phyloP scores from a whole-genome alignment of 176 grass and related monocot species.

The Phoenix roebelenii region DNA sequence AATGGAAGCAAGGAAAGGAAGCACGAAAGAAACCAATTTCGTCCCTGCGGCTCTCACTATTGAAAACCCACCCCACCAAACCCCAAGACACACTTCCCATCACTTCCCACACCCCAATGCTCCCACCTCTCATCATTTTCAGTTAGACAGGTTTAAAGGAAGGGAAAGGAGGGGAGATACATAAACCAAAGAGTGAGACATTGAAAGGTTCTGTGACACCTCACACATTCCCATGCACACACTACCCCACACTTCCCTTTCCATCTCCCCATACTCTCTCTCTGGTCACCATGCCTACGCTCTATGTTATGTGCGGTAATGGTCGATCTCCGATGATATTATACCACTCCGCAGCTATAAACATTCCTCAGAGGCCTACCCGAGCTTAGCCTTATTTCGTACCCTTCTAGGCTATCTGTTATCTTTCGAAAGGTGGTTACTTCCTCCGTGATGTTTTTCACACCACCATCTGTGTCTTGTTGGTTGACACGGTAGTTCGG shows the following conservation, averaged over 20 bases:
- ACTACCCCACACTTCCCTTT: constrained; percentile 24
- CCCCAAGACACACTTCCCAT: constrained; percentile 28
- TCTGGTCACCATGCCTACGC: background rate
- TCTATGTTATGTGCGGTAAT: background rate
- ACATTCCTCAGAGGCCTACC: too few species aligned
- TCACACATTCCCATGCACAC: constrained; percentile 73
- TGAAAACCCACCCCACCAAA: constrained; percentile 23
- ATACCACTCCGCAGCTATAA: too few species aligned
- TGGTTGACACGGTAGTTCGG: constrained; percentile 30
- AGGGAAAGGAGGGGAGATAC: background rate
- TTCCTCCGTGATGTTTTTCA: background rate
- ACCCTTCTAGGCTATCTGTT: too few species aligned
- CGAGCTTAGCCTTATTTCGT: too few species aligned
- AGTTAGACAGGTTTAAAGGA: constrained; percentile 34
- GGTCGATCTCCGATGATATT: background rate
- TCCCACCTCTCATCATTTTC: constrained; percentile 42
- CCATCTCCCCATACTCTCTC: background rate
- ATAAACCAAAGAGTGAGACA: background rate
- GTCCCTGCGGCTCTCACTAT: background rate
- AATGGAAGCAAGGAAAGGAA: background rate
- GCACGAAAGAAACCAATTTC: background rate
- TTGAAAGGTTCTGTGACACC: constrained; percentile 19
- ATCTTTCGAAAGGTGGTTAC: background rate
- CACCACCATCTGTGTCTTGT: background rate
- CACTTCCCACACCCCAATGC: constrained; percentile 33